Evolutionary conservation across 257 asterid genomes (phyloP).

Genomic region (Rehmannia glutinosa): DNA sequence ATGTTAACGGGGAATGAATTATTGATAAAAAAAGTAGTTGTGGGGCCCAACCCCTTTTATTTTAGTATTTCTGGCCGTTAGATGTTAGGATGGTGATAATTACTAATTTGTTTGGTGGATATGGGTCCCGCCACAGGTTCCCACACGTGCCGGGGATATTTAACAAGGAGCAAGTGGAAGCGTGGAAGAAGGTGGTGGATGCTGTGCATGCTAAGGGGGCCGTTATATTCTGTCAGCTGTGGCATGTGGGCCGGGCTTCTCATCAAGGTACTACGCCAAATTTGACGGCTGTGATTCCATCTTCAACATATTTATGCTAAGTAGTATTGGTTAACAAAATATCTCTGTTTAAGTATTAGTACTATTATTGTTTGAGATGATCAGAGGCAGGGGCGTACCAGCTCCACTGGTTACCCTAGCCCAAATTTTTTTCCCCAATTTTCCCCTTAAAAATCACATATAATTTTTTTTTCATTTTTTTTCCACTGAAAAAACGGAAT

Average conservation of each 20-base stretch:
- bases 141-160: constrained; percentile 96
- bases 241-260: constrained; percentile 99
- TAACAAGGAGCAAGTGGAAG: constrained; percentile 74
- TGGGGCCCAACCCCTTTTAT: neutral
- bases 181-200: constrained; percentile 76
- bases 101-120: neutral
- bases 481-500: no score
- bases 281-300: constrained; percentile 4
- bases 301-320: neutral
- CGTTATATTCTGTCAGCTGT: constrained; percentile 82
- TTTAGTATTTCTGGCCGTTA: neutral
- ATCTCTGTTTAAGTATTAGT: neutral
- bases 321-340: neutral
- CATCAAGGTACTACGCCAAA: constrained; percentile 49
- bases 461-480: no score
- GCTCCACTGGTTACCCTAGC: no score
- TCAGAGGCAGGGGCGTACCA: no score
- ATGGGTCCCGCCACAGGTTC: constrained; percentile 45
- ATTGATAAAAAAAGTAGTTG: neutral
- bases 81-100: neutral
- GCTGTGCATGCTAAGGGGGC: constrained; percentile 82
- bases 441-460: no score
- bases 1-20: neutral
- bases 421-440: no score
- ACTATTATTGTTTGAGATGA: neutral